Conservation (phyloP, 2,329 filamentous ascomycete species). For the Xylaria sp. region DNA sequence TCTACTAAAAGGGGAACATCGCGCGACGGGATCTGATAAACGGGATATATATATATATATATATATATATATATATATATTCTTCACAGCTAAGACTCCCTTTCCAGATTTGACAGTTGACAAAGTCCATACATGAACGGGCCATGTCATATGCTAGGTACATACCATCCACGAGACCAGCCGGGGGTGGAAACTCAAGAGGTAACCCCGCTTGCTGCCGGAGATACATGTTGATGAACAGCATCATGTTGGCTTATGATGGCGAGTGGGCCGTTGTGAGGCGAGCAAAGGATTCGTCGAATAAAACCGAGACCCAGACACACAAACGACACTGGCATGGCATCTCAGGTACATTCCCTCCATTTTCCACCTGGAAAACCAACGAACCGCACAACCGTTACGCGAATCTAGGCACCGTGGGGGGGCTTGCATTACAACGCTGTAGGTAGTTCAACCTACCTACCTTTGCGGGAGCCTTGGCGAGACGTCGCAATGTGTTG, state of each 20-base stretch:
- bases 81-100: too few relatives aligned
- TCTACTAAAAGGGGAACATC: not conserved
- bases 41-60: too few relatives aligned
- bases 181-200: slow-evolving; percentile 7
- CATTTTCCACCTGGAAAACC: slow-evolving; percentile 8
- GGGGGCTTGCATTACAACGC: slow-evolving; percentile 6
- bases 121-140: slow-evolving; percentile 3
- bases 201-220: slow-evolving; percentile 7
- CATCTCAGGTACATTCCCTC: slow-evolving; percentile 15
- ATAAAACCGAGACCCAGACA: slow-evolving; percentile 8
- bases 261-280: slow-evolving; percentile 6
- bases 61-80: too few relatives aligned
- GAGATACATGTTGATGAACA: slow-evolving; percentile 9
- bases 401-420: slow-evolving; percentile 7
- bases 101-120: not conserved
- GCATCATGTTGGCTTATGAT: slow-evolving; percentile 1
- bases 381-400: slow-evolving; percentile 13
- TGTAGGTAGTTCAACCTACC: slow-evolving; percentile 5
- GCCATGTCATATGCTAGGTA: not conserved
- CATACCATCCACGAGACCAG: not conserved
- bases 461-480: slow-evolving; percentile 4
- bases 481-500: not conserved
- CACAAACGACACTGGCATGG: slow-evolving; percentile 2
- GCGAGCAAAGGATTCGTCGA: slow-evolving; percentile 5
- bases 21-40: not conserved